A percentile compares a stretch with the other conserved stretches of the same genome.
Evolutionary conservation across 176 grass and related monocot genomes (phyloP).

Genomic region (Thinopyrum elongatum): DNA sequence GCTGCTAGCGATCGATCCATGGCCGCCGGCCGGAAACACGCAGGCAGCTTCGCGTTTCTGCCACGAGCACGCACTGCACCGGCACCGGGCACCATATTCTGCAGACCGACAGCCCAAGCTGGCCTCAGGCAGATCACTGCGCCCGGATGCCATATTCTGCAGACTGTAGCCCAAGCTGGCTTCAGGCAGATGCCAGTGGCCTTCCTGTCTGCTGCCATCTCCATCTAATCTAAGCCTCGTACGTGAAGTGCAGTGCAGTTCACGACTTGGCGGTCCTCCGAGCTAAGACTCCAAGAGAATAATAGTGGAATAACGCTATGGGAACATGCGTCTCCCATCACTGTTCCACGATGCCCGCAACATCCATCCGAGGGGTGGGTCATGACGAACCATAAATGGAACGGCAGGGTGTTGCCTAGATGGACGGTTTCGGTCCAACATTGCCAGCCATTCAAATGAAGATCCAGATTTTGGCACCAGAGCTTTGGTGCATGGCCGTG

Average conservation of each 20-base stretch:
- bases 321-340: neutral
- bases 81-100: conserved; percentile 1
- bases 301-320: neutral
- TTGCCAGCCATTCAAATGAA: too few species aligned
- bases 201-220: neutral
- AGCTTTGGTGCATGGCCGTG: too few species aligned
- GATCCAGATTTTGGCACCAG: too few species aligned
- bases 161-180: neutral
- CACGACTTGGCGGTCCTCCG: neutral
- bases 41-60: conserved; percentile 39
- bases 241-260: neutral
- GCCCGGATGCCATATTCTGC: conserved; percentile 2
- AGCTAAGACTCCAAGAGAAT: conserved; percentile 3
- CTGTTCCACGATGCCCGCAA: conserved; percentile 11
- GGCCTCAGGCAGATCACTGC: conserved; percentile 4
- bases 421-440: too few species aligned
- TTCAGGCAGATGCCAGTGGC: neutral
- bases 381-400: conserved; percentile 19
- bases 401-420: neutral
- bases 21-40: conserved; percentile 3
- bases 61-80: conserved; percentile 14
- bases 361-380: neutral
- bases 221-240: too few species aligned
- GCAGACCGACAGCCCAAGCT: neutral
- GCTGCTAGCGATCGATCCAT: conserved; percentile 19